phyloP scores from a whole-genome alignment of 2,329 filamentous ascomycete genomes.

The Colletotrichum coccodes region DNA sequence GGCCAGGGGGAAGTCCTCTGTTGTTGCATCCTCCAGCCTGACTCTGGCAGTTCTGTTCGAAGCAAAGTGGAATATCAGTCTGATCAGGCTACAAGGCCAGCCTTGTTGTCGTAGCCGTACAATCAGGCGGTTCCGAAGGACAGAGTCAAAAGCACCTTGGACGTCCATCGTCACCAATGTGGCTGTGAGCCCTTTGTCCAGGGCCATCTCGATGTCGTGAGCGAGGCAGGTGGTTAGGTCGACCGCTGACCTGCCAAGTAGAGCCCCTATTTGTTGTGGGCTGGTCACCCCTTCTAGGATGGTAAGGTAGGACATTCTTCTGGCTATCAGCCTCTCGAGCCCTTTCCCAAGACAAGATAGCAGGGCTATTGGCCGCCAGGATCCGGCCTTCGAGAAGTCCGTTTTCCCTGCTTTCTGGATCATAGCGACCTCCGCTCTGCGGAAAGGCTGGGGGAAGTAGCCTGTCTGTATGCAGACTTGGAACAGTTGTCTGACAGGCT shows the following conservation, averaged over 20 bases:
- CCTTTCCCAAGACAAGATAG: constrained; percentile 30
- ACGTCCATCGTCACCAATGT: constrained; percentile 18
- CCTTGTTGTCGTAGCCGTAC: constrained; percentile 5
- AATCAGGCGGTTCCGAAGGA: background rate
- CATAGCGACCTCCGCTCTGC: constrained; percentile 24
- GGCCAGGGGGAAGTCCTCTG: background rate
- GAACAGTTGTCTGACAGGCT: constrained; percentile 5
- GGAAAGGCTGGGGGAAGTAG: constrained; percentile 17
- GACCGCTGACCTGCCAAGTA: constrained; percentile 3
- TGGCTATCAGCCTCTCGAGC: constrained; percentile 23
- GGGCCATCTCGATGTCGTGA: constrained; percentile 18
- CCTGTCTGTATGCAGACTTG: constrained; percentile 9
- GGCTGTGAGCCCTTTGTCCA: background rate
- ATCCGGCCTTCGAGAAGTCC: constrained; percentile 1
- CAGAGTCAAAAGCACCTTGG: constrained; percentile 14
- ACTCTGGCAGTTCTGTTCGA: background rate
- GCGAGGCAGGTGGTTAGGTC: constrained; percentile 11
- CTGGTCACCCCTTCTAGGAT: background rate
- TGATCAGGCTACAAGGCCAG: background rate
- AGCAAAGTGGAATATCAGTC: constrained; percentile 1
- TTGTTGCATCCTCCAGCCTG: constrained; percentile 7
- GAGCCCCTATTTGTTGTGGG: constrained; percentile 10
- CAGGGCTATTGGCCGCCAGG: constrained; percentile 28
- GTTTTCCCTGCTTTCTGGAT: constrained; percentile 26
- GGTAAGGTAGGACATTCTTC: background rate